Base-by-base conservation (phyloP, 805 yeast species). In the Lachancea kluyveri region DNA sequence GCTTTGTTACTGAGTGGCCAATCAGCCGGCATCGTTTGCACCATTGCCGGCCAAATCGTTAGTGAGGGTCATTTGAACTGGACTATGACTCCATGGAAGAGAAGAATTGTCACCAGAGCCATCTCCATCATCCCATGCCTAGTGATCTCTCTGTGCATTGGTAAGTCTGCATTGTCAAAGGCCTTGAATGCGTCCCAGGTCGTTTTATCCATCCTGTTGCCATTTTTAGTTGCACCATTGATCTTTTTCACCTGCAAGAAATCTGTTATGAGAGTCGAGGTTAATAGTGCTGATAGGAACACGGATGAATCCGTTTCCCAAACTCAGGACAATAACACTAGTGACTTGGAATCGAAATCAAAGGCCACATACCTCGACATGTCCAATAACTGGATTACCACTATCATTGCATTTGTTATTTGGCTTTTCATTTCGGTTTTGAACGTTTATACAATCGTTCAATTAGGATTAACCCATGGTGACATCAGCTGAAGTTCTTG, bases 21-120 rank as follows among this genome's bases (percentile, higher is more conserved):
- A 49, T 79, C 88, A 27, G 95, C 96, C 0, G 95, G 96, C 29
- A 76, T 88, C 25, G 88, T 87, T 2, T 87, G 96, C 54, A 88
- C 96, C 0, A 80, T 88, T 62, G 85, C 94, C 0, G 96, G 96
- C 7, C 94, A 88, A 57, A 77, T 88, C 45, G 95, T 88, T 2
- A 74, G 86, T 44, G 96, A 88, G 54, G 96, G 96, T 1, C 90
- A 84, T 49, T 63, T 88, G 23, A 71, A 77, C 32, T 87, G 96
- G 95, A 74, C 71, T 2, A 43, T 84, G 24, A 69, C 67, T 39
- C 96, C 96, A 3, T 79, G 94, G 83, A 48, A 79, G 30, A 70
- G 96, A 52, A 67, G 96, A 42, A 51, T 88, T 7, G 65, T 77
- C 8, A 88, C 96, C 0, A 70, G 96, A 50, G 59, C 72, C 5